Evolutionary conservation across 306 rosid species (phyloP).

Genomic region (Casuarina glauca): DNA sequence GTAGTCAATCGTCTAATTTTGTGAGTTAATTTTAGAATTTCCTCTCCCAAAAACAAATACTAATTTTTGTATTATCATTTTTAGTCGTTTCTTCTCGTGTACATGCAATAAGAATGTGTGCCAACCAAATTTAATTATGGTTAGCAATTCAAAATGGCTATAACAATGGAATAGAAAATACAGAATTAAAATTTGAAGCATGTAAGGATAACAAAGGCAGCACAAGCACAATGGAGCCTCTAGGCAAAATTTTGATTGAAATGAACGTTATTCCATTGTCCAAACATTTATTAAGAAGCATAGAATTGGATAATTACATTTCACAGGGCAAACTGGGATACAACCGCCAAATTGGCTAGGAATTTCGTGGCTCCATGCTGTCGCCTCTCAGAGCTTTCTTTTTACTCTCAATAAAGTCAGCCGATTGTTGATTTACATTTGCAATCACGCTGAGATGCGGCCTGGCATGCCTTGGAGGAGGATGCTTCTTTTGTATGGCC

Average conservation of each 20-base stretch:
- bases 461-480: not conserved
- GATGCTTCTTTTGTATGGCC: conserved; percentile 9
- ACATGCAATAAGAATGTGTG: too few species aligned
- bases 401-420: conserved; percentile 33
- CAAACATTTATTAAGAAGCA: not conserved
- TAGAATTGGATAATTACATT: not conserved
- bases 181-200: not conserved
- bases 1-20: too few species aligned
- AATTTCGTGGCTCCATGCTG: not conserved
- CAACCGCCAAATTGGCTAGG: not conserved
- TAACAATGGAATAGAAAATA: not conserved
- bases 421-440: conserved; percentile 37
- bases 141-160: not conserved
- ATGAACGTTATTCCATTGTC: not conserved
- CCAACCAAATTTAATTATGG: too few species aligned
- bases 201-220: too few species aligned
- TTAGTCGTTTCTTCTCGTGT: too few species aligned
- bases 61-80: too few species aligned
- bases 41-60: too few species aligned
- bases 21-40: too few species aligned
- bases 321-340: not conserved
- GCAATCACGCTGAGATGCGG: conserved; percentile 25
- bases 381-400: conserved; percentile 37
- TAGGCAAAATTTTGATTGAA: not conserved
- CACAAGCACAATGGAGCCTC: too few species aligned